Evolutionary conservation across 257 asterid species (phyloP).

Genomic region (Solanum megistacrolobum): DNA sequence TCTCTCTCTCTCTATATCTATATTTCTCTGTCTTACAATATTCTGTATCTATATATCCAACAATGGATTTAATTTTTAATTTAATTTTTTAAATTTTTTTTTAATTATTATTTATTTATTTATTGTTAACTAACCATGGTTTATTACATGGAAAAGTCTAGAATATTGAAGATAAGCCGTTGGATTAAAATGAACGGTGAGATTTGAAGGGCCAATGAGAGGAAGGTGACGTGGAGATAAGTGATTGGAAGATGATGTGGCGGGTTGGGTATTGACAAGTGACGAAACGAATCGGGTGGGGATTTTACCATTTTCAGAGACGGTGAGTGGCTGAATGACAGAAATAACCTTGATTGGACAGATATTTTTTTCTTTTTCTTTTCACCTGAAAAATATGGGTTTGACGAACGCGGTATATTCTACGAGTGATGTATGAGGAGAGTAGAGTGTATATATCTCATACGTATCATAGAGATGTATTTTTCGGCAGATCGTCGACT

Average conservation of each 20-base stretch:
- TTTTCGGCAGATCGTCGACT: accelerated
- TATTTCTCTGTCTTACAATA: slow-evolving; percentile 1
- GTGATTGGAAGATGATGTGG: slow-evolving; percentile 45
- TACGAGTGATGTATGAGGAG: not conserved
- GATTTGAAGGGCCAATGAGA: slow-evolving; percentile 3
- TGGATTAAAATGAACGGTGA: slow-evolving; percentile 1
- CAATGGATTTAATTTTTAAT: not conserved
- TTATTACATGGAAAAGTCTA: slow-evolving; percentile 28
- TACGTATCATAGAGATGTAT: not conserved
- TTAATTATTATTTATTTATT: not conserved
- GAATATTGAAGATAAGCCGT: slow-evolving; percentile 34
- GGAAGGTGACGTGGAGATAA: slow-evolving; percentile 29
- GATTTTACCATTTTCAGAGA: slow-evolving; percentile 3
- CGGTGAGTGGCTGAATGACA: not conserved
- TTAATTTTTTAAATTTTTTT: not conserved
- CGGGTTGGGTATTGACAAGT: slow-evolving; percentile 5
- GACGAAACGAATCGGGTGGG: slow-evolving; percentile 20
- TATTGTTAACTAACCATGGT: slow-evolving; percentile 5
- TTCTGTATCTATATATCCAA: slow-evolving; percentile 3
- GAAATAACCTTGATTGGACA: slow-evolving; percentile 5
- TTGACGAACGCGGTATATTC: not conserved
- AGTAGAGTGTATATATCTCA: not conserved
- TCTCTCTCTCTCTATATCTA: not conserved
- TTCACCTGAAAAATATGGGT: not conserved
- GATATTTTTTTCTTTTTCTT: not conserved